A percentile compares a stretch with the other conserved stretches of the same genome.
phyloP scores from a whole-genome alignment of 306 rosid genomes.

The Betula pendula region DNA sequence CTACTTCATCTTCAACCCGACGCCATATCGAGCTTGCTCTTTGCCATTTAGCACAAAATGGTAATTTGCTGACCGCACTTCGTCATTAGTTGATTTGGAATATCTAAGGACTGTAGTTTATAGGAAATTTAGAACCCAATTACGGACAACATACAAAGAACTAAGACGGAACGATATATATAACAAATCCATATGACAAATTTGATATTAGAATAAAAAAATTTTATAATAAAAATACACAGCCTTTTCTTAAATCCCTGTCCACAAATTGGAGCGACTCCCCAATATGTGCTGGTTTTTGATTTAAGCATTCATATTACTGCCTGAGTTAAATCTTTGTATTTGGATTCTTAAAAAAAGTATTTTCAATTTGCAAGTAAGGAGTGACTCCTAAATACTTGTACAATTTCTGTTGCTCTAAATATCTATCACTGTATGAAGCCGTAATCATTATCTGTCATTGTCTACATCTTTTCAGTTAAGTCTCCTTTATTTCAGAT shows the following conservation, averaged over 20 bases:
- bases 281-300: background rate
- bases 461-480: too few species aligned
- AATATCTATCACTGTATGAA: too few species aligned
- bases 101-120: background rate
- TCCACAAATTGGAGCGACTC: background rate
- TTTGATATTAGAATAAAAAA: background rate
- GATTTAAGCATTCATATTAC: background rate
- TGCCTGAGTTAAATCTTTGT: background rate
- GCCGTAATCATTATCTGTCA: too few species aligned
- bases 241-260: background rate
- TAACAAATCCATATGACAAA: background rate
- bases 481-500: too few species aligned
- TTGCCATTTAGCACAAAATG: constrained; percentile 74
- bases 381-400: too few species aligned
- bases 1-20: constrained; percentile 46
- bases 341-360: background rate
- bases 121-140: background rate
- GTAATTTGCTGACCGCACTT: constrained; percentile 31
- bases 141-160: background rate
- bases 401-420: background rate
- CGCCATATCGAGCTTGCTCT: constrained; percentile 70
- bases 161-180: background rate
- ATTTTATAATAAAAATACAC: background rate
- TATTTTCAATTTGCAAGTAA: background rate
- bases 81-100: background rate